These are phyloP conservation scores for Vinca minor DNA, from an alignment of 257 asterid species.

Conservation along the genomic window DNA sequence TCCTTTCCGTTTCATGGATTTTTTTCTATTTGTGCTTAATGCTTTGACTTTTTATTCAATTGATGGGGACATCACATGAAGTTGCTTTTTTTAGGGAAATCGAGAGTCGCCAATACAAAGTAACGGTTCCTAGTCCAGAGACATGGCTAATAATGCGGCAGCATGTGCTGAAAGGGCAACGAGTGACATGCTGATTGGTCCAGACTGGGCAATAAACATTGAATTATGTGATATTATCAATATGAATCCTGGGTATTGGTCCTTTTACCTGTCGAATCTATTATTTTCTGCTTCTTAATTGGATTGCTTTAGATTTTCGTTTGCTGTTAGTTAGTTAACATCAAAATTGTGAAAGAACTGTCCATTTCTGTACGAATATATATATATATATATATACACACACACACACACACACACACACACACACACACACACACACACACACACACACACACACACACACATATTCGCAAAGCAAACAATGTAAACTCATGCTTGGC, in stretches of 20 bases:
- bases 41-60: background rate
- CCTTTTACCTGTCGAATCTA: background rate
- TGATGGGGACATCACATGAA: background rate
- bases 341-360: background rate
- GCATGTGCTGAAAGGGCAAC: slow-evolving; percentile 96
- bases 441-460: too few species aligned
- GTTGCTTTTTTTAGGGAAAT: slow-evolving; percentile 9
- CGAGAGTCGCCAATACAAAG: slow-evolving; percentile 19
- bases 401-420: too few species aligned
- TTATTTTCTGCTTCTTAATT: too few species aligned
- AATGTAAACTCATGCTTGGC: too few species aligned
- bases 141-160: slow-evolving; percentile 73
- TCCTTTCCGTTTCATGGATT: background rate
- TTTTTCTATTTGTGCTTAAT: background rate
- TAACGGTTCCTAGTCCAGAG: slow-evolving; percentile 18
- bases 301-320: too few species aligned
- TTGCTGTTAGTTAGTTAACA: background rate
- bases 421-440: too few species aligned
- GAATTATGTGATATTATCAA: slow-evolving; percentile 89
- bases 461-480: too few species aligned
- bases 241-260: slow-evolving; percentile 62
- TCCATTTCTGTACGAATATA: background rate
- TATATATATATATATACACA: too few species aligned
- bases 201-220: slow-evolving; percentile 94
- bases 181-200: slow-evolving; percentile 84